A percentile compares a stretch with the other conserved stretches of the same genome.
These are phyloP conservation scores for Acanthamoeba castellanii DNA, from an alignment of 208 protist genomes.

Conservation along the genomic window DNA sequence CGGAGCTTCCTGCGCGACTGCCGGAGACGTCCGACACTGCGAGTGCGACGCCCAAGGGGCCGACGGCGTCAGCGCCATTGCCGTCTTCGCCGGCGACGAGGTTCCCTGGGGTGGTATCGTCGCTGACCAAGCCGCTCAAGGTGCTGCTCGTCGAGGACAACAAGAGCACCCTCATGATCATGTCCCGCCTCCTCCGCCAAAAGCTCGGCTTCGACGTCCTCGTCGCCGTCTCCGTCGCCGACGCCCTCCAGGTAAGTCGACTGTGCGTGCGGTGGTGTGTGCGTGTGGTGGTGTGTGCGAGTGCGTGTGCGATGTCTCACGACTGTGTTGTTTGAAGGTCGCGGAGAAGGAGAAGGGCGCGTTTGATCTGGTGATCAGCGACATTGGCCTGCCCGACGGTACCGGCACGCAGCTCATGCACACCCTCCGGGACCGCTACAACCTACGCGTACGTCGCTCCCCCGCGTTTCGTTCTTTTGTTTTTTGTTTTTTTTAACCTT, in stretches of 20 bases:
- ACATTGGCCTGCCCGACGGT: conserved; percentile 71
- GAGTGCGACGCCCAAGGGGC: too few relatives aligned
- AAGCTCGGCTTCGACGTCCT: background rate
- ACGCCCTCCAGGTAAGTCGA: background rate
- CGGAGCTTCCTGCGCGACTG: too few relatives aligned
- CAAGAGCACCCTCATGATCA: conserved; percentile 53
- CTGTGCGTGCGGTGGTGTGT: background rate
- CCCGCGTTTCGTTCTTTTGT: too few relatives aligned
- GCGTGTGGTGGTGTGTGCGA: too few relatives aligned
- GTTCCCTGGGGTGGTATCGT: too few relatives aligned
- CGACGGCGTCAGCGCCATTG: too few relatives aligned
- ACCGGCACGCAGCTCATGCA: conserved; percentile 40
- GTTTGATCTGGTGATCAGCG: conserved; percentile 74
- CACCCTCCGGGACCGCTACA: background rate
- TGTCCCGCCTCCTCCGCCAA: conserved; percentile 21
- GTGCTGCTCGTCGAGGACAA: conserved; percentile 56
- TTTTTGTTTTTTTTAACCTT: too few relatives aligned
- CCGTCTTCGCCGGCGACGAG: too few relatives aligned
- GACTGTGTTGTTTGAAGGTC: background rate
- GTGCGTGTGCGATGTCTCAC: background rate
- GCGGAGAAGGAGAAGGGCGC: background rate
- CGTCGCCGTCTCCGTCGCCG: background rate
- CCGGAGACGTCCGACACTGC: too few relatives aligned
- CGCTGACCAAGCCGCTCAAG: background rate
- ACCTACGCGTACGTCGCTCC: background rate